phyloP scores from a whole-genome alignment of 169 alveolate genomes.

The Eimeria nieschulzi region DNA sequence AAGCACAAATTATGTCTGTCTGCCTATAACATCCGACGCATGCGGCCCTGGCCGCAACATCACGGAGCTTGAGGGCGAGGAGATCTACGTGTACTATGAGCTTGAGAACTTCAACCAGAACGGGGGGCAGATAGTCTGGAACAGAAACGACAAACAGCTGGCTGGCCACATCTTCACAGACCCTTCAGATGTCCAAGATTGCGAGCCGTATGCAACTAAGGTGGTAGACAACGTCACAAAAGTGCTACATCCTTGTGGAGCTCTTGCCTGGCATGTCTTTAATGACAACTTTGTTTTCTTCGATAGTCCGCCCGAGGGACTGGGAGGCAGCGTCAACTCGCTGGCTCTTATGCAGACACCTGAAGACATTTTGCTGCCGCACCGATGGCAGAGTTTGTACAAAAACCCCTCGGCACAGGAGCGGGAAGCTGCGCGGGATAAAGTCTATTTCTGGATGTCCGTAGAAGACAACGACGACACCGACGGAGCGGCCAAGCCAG shows the following conservation, averaged over 20 bases:
- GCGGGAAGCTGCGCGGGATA: constrained; percentile 23
- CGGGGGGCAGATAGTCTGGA: constrained; percentile 45
- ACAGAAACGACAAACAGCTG: constrained; percentile 19
- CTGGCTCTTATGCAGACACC: not conserved
- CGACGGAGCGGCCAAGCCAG: not conserved
- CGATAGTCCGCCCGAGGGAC: constrained; percentile 10
- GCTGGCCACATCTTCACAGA: constrained; percentile 57
- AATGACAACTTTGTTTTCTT: constrained; percentile 24
- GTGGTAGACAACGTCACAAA: constrained; percentile 35
- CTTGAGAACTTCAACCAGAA: constrained; percentile 50
- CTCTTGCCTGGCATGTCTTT: constrained; percentile 49
- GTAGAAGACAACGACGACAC: constrained; percentile 53
- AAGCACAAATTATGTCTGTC: constrained; percentile 8
- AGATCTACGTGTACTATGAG: constrained; percentile 26
- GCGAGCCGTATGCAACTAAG: constrained; percentile 26
- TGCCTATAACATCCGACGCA: constrained; percentile 4
- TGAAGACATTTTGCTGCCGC: not conserved
- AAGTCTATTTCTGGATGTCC: constrained; percentile 70
- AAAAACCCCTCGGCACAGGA: constrained; percentile 36
- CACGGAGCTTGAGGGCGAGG: not conserved
- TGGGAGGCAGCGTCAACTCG: constrained; percentile 4
- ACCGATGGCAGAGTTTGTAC: not conserved
- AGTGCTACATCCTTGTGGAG: constrained; percentile 46
- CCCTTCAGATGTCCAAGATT: not conserved
- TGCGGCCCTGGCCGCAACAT: not conserved